Conservation (phyloP, 2,329 filamentous ascomycete species). For the Blumeriella jaapii region DNA sequence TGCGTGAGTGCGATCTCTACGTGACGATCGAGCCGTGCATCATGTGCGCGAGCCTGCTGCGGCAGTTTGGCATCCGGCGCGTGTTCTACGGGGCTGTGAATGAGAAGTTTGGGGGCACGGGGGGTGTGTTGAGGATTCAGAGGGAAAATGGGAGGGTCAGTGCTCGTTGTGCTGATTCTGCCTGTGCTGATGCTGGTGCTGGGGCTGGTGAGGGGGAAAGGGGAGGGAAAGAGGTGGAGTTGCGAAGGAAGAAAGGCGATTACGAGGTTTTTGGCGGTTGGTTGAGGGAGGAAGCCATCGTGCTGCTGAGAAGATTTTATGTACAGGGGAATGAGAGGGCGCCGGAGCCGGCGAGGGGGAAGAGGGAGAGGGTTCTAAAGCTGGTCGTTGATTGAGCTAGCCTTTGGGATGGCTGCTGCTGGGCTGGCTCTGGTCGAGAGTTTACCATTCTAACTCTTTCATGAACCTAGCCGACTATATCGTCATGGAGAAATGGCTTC, state of each 20-base stretch:
- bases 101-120: slow-evolving; percentile 93
- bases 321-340: slow-evolving; percentile 89
- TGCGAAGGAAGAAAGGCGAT: slow-evolving; percentile 60
- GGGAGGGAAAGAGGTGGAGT: neutral
- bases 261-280: slow-evolving; percentile 80
- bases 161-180: no score
- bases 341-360: slow-evolving; percentile 26
- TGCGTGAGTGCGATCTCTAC: slow-evolving; percentile 69
- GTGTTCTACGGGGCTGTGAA: slow-evolving; percentile 95
- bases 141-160: slow-evolving; percentile 15
- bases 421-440: slow-evolving; percentile 7
- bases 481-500: no score
- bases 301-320: slow-evolving; percentile 85
- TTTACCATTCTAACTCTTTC: no score
- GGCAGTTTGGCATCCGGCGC: slow-evolving; percentile 75
- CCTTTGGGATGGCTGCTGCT: no score
- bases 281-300: slow-evolving; percentile 85
- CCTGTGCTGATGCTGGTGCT: slow-evolving; percentile 44
- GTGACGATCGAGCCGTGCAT: slow-evolving; percentile 98
- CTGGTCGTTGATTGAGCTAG: slow-evolving; percentile 27
- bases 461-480: no score
- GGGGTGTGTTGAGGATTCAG: slow-evolving; percentile 83
- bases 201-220: neutral
- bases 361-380: slow-evolving; percentile 26
- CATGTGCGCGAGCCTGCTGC: slow-evolving; percentile 91